Conservation (phyloP, 192 early-diverging fungal genomes). For the Coemansia pectinata region DNA sequence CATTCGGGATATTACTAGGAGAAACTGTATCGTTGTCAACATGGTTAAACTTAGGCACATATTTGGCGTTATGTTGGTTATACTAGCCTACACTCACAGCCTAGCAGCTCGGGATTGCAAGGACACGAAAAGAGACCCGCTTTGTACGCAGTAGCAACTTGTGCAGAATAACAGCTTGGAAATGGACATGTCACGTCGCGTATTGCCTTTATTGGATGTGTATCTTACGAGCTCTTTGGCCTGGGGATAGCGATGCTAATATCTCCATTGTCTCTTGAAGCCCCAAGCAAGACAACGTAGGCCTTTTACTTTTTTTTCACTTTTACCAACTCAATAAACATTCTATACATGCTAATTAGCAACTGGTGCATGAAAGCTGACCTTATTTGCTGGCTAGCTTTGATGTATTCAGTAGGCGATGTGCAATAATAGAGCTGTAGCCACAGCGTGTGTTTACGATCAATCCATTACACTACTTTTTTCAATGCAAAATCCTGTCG, state of each 20-base stretch:
- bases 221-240: background rate
- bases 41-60: conserved; percentile 9
- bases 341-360: background rate
- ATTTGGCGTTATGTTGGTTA: conserved; percentile 1
- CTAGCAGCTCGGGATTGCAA: conserved; percentile 39
- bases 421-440: background rate
- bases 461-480: background rate
- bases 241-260: background rate
- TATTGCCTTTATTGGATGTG: background rate
- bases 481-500: background rate
- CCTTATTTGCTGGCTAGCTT: background rate
- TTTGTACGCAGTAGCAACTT: conserved; percentile 27
- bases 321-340: background rate
- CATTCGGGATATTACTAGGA: background rate
- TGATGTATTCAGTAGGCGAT: background rate
- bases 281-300: background rate
- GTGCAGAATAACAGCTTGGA: background rate
- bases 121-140: conserved; percentile 44
- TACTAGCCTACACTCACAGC: conserved; percentile 1
- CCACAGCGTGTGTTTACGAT: background rate
- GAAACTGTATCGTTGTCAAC: background rate
- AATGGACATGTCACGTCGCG: background rate
- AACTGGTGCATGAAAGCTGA: background rate
- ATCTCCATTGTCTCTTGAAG: background rate
- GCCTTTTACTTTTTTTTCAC: background rate